A percentile compares a stretch with the other conserved stretches of the same genome.
phyloP scores from a whole-genome alignment of 2,329 filamentous ascomycete species.

The Didymella keratinophila region DNA sequence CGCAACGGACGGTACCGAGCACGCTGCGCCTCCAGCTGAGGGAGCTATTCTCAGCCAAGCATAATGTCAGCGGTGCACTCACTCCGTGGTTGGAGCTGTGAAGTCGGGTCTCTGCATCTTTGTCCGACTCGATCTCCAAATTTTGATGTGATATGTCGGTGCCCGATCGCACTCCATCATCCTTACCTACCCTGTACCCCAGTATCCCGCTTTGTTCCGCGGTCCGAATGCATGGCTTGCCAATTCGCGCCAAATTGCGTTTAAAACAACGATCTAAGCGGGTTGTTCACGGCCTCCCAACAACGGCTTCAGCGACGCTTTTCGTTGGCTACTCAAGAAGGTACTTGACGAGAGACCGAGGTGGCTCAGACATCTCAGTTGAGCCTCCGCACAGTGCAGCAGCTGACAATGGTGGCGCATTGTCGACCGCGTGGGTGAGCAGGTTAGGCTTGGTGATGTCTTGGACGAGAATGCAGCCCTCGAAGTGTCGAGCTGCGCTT shows the following conservation, averaged over 20 bases:
- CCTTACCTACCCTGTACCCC: not conserved
- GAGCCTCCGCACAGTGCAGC: not conserved
- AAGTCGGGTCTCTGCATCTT: constrained; percentile 16
- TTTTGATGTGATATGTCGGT: constrained; percentile 3
- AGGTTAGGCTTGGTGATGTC: not conserved
- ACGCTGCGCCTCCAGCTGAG: constrained; percentile 30
- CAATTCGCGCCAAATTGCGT: not conserved
- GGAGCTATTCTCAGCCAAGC: constrained; percentile 5
- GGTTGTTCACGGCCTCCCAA: not conserved
- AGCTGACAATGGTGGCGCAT: constrained; percentile 11
- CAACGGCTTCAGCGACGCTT: not conserved
- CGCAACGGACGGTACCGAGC: constrained; percentile 33
- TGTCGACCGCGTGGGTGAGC: constrained; percentile 4
- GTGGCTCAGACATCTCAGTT: constrained; percentile 3
- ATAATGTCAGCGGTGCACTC: not conserved
- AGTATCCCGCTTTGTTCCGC: constrained; percentile 2
- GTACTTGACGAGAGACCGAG: not conserved
- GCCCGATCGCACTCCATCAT: not conserved
- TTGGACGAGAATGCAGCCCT: constrained; percentile 9
- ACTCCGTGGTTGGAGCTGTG: not conserved
- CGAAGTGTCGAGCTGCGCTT: constrained; percentile 2
- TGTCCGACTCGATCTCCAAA: constrained; percentile 3
- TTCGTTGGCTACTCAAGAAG: not conserved
- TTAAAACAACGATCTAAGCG: constrained; percentile 15
- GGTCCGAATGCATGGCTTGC: constrained; percentile 13